phyloP scores from a whole-genome alignment of 805 yeast genomes.

The Kuraishia hungarica region DNA sequence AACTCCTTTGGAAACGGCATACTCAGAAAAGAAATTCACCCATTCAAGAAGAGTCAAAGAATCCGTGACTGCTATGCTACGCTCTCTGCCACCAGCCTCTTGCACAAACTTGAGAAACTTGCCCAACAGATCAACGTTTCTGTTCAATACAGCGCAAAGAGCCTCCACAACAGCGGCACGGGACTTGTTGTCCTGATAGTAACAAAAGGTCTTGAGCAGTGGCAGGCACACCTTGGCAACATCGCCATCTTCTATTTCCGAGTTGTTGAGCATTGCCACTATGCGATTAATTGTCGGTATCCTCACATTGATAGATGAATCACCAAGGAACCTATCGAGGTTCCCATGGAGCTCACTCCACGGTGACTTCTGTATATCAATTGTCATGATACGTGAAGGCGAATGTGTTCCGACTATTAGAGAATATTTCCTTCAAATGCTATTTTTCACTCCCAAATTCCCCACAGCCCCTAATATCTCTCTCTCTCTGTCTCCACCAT shows the following conservation, averaged over 20 bases:
- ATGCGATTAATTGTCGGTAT: constrained; percentile 24
- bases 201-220: constrained; percentile 38
- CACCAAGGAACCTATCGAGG: not conserved
- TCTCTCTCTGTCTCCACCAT: not conserved
- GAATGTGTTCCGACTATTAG: not conserved
- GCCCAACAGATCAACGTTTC: constrained; percentile 23
- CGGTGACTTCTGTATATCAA: constrained; percentile 1
- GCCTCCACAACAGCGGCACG: constrained; percentile 31
- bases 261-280: constrained; percentile 17
- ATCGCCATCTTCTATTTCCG: constrained; percentile 10
- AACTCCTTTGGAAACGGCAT: constrained; percentile 13
- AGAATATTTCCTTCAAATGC: not conserved
- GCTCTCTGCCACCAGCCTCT: constrained; percentile 20
- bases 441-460: not conserved
- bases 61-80: constrained; percentile 46
- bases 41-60: constrained; percentile 50
- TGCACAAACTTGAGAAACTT: constrained; percentile 31
- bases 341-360: not conserved
- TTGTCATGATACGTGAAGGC: not conserved
- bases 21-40: constrained; percentile 31
- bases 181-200: constrained; percentile 38
- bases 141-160: constrained; percentile 26
- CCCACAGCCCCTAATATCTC: not conserved
- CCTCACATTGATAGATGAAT: constrained; percentile 28
- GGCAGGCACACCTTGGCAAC: constrained; percentile 22